A percentile compares a stretch with the other conserved stretches of the same genome.
phyloP scores from a whole-genome alignment of 2,329 filamentous ascomycete species.

The Alternaria triticimaculans region DNA sequence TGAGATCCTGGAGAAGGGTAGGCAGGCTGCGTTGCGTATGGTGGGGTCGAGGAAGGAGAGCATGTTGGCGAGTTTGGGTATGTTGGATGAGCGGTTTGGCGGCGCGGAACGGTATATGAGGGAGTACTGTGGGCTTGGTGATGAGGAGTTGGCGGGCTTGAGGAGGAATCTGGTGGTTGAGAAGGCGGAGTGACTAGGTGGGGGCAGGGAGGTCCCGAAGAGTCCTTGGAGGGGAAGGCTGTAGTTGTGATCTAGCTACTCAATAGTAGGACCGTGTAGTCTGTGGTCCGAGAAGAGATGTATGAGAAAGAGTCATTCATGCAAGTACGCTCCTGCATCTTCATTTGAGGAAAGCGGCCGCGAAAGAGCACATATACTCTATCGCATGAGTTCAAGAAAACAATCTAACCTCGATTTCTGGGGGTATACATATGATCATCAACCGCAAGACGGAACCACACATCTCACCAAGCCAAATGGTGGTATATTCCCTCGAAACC shows the following conservation, averaged over 20 bases:
- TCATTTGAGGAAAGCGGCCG: too few relatives aligned
- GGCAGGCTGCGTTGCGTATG: slow-evolving; percentile 44
- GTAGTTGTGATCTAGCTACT: not conserved
- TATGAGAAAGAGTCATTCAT: too few relatives aligned
- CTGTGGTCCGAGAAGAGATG: too few relatives aligned
- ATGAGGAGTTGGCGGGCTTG: slow-evolving; percentile 62
- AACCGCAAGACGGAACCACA: not conserved
- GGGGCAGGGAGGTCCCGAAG: accelerated
- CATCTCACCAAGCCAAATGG: not conserved
- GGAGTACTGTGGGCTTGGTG: slow-evolving; percentile 63
- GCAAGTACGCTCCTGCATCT: too few relatives aligned
- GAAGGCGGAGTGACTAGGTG: not conserved
- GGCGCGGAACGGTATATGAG: slow-evolving; percentile 69
- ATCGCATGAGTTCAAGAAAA: not conserved
- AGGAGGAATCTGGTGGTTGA: slow-evolving; percentile 30
- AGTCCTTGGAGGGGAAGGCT: not conserved
- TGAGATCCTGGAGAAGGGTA: slow-evolving; percentile 28
- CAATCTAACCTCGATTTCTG: not conserved
- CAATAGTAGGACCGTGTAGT: too few relatives aligned
- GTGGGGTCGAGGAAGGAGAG: slow-evolving; percentile 54
- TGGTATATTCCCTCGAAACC: not conserved
- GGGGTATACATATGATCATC: slow-evolving; percentile 11
- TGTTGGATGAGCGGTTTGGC: slow-evolving; percentile 67
- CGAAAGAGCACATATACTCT: too few relatives aligned
- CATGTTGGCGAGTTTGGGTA: slow-evolving; percentile 59